These are phyloP conservation scores for Metschnikowia colocasiae DNA, from an alignment of 805 yeast species.

Conservation along the genomic window DNA sequence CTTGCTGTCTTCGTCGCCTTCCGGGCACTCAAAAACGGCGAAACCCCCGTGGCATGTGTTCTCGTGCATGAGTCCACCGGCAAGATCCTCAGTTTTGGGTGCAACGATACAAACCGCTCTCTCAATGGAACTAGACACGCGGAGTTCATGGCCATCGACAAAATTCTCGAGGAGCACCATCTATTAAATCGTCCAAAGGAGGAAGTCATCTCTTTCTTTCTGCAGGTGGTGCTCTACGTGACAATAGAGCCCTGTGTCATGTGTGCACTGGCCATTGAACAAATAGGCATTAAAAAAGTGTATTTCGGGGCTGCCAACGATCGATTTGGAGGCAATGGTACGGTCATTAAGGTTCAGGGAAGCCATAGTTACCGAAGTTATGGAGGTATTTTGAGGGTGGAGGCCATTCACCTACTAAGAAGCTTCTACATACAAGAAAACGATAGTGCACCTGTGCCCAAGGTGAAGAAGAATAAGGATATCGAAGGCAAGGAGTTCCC, in stretches of 20 bases:
- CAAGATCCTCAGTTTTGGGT: slow-evolving; percentile 67
- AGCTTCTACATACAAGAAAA: slow-evolving; percentile 84
- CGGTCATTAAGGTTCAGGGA: slow-evolving; percentile 55
- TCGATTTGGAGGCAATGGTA: slow-evolving; percentile 94
- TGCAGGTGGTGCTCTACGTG: slow-evolving; percentile 70
- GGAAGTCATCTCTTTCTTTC: slow-evolving; percentile 37
- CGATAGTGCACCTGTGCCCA: slow-evolving; percentile 77
- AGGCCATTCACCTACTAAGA: slow-evolving; percentile 77
- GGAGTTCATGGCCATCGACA: slow-evolving; percentile 76
- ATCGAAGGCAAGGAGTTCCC: slow-evolving; percentile 59
- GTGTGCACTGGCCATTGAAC: slow-evolving; percentile 93
- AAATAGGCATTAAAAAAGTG: slow-evolving; percentile 67
- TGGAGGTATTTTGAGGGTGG: slow-evolving; percentile 78
- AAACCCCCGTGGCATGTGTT: slow-evolving; percentile 84
- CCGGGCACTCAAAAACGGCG: slow-evolving; percentile 59
- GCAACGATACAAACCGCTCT: slow-evolving; percentile 82
- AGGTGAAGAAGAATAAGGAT: slow-evolving; percentile 64
- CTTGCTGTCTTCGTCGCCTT: slow-evolving; percentile 55
- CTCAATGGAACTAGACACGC: slow-evolving; percentile 90
- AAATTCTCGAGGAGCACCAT: slow-evolving; percentile 16
- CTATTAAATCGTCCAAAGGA: slow-evolving; percentile 7
- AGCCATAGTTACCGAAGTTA: slow-evolving; percentile 46
- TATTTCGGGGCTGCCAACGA: slow-evolving; percentile 93
- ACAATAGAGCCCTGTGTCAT: slow-evolving; percentile 97
- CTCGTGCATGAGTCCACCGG: slow-evolving; percentile 36